These are phyloP conservation scores for Pleoardoris graminearum DNA, from an alignment of 2,329 filamentous ascomycete genomes.

Conservation along the genomic window DNA sequence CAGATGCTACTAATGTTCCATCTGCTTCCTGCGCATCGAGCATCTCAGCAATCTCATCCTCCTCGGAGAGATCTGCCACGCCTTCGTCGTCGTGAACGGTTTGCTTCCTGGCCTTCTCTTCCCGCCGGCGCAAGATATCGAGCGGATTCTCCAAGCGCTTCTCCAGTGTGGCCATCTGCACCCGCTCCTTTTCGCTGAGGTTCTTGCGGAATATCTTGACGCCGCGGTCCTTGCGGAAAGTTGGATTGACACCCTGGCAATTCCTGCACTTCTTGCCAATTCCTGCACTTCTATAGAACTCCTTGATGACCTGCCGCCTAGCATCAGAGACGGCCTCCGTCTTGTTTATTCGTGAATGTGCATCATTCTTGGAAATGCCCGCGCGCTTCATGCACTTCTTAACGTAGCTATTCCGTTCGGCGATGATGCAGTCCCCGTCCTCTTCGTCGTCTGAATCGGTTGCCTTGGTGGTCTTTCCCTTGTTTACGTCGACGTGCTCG, in stretches of 20 bases:
- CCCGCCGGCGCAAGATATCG: constrained; percentile 57
- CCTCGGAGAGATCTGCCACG: constrained; percentile 65
- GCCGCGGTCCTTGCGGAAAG: constrained; percentile 85
- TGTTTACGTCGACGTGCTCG: constrained; percentile 51
- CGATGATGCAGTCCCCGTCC: constrained; percentile 64
- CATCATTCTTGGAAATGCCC: constrained; percentile 49
- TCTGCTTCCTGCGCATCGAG: constrained; percentile 40
- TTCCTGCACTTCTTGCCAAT: constrained; percentile 70
- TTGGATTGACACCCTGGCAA: constrained; percentile 61
- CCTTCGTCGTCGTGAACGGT: constrained; percentile 65
- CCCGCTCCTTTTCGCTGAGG: constrained; percentile 72
- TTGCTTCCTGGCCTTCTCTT: constrained; percentile 50
- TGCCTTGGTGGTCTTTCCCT: constrained; percentile 37
- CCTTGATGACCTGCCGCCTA: constrained; percentile 74
- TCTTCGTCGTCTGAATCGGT: constrained; percentile 61
- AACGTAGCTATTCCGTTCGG: constrained; percentile 69
- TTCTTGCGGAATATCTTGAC: constrained; percentile 93
- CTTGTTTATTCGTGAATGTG: constrained; percentile 62
- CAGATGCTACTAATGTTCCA: constrained; percentile 58
- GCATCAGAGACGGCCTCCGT: constrained; percentile 82
- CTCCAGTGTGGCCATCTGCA: constrained; percentile 71
- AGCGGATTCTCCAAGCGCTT: constrained; percentile 73
- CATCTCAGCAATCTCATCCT: constrained; percentile 47
- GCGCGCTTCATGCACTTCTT: constrained; percentile 69
- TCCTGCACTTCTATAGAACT: constrained; percentile 76